These are phyloP conservation scores for Hirsutella rhossiliensis DNA, from an alignment of 2,329 filamentous ascomycete species.

Conservation along the genomic window DNA sequence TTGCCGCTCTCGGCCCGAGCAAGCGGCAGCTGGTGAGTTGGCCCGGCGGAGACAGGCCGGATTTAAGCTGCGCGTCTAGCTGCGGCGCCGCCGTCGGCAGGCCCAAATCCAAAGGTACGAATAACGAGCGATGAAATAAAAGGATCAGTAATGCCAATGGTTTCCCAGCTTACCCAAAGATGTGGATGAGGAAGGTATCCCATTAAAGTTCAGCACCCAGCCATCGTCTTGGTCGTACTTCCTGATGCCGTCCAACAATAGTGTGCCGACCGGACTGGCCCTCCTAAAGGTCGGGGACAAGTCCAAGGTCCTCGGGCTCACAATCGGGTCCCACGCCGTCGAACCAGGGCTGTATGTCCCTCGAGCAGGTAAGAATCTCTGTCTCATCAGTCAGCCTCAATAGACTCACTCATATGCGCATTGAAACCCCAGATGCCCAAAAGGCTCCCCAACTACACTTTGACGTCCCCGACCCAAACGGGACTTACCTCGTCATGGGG, in stretches of 20 bases:
- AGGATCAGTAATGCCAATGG: too few species aligned
- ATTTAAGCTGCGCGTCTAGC: too few species aligned
- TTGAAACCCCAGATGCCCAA: conserved; percentile 1
- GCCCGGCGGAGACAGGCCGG: too few species aligned
- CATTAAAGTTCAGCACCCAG: too few species aligned
- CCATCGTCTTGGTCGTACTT: too few species aligned
- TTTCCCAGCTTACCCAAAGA: too few species aligned
- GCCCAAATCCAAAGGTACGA: too few species aligned
- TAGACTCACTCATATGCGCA: background rate
- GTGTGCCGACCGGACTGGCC: conserved; percentile 1
- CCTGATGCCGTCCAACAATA: conserved; percentile 3
- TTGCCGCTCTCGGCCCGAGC: too few species aligned
- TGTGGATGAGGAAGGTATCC: too few species aligned
- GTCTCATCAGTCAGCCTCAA: background rate
- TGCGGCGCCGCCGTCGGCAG: too few species aligned
- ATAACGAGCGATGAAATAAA: too few species aligned
- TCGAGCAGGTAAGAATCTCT: conserved; percentile 4
- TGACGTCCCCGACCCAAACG: conserved; percentile 4
- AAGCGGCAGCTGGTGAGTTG: too few species aligned
- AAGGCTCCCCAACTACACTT: conserved; percentile 4
- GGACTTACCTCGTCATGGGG: conserved; percentile 24
- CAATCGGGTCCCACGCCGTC: conserved; percentile 3
- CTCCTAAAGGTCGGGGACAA: conserved; percentile 3
- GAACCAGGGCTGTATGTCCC: conserved; percentile 8
- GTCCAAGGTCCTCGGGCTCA: conserved; percentile 7